phyloP scores from a whole-genome alignment of 2,329 filamentous ascomycete species.

The Cladosporium sp. region DNA sequence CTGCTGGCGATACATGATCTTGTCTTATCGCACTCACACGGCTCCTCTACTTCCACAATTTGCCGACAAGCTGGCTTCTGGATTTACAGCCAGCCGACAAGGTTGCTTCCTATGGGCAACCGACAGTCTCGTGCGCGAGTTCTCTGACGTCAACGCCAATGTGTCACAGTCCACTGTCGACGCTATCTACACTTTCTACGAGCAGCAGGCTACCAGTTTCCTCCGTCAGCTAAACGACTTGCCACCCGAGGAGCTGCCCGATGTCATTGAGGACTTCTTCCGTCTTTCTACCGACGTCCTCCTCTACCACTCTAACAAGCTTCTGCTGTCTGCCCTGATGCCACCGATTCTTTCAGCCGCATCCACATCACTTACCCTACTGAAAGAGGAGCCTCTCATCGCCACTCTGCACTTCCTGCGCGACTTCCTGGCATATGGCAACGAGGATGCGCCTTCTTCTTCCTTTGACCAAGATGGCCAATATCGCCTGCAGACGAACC shows the following conservation, averaged over 20 bases:
- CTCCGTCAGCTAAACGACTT: slow-evolving; percentile 84
- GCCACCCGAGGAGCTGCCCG: slow-evolving; percentile 70
- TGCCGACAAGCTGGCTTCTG: slow-evolving; percentile 80
- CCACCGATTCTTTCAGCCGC: slow-evolving; percentile 82
- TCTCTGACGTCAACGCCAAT: slow-evolving; percentile 82
- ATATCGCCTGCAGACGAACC: slow-evolving; percentile 50
- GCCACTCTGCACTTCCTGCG: slow-evolving; percentile 90
- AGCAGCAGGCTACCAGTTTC: slow-evolving; percentile 86
- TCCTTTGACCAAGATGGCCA: slow-evolving; percentile 53
- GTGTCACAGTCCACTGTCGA: slow-evolving; percentile 78
- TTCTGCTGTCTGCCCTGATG: slow-evolving; percentile 75
- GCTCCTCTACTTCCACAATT: slow-evolving; percentile 77
- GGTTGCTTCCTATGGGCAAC: slow-evolving; percentile 99
- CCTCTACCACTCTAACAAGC: slow-evolving; percentile 82
- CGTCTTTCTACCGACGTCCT: slow-evolving; percentile 85
- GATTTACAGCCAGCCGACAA: slow-evolving; percentile 81
- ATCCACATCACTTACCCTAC: slow-evolving; percentile 77
- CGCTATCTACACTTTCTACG: slow-evolving; percentile 90
- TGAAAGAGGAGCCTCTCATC: slow-evolving; percentile 86
- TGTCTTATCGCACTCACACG: slow-evolving; percentile 89
- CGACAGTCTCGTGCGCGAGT: slow-evolving; percentile 89
- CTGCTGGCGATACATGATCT: slow-evolving; percentile 95
- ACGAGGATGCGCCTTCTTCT: slow-evolving; percentile 61
- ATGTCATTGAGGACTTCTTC: slow-evolving; percentile 95
- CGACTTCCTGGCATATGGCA: slow-evolving; percentile 84